Evolutionary conservation across 1,284 basidiomycete species (phyloP).

Genomic region (Tilletia indica): DNA sequence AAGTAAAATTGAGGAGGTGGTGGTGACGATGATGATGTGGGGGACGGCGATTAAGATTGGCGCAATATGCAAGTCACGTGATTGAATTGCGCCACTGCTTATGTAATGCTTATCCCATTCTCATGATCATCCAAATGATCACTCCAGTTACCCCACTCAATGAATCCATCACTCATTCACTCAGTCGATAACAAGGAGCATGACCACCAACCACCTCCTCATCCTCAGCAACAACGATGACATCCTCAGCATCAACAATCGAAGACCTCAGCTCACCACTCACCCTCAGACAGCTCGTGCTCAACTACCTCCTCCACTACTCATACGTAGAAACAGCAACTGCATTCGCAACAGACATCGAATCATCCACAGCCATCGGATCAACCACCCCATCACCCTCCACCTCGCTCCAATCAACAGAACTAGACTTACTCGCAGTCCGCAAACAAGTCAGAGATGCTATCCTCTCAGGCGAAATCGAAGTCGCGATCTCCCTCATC

Average conservation of each 20-base stretch:
- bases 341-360: constrained; percentile 69
- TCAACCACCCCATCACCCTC: constrained; percentile 25
- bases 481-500: constrained; percentile 67
- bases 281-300: constrained; percentile 64
- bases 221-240: background rate
- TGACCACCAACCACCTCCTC: background rate
- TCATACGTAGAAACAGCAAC: constrained; percentile 70
- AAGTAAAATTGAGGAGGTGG: background rate
- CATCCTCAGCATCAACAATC: background rate
- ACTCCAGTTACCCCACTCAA: too few species aligned
- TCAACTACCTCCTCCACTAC: constrained; percentile 75
- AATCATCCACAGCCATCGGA: constrained; percentile 20
- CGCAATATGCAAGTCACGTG: too few species aligned
- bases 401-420: constrained; percentile 21
- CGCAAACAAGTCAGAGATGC: constrained; percentile 66
- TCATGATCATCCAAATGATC: too few species aligned
- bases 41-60: background rate
- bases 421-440: constrained; percentile 19
- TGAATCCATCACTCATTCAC: too few species aligned
- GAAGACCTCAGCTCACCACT: constrained; percentile 45
- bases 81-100: too few species aligned
- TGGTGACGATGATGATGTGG: background rate
- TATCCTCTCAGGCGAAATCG: constrained; percentile 70
- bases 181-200: too few species aligned
- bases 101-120: too few species aligned